Evolutionary conservation across 1,284 basidiomycete species (phyloP), one percentile per base, ranked within the genome.

Genomic region (Quambalaria eucalypti): DNA sequence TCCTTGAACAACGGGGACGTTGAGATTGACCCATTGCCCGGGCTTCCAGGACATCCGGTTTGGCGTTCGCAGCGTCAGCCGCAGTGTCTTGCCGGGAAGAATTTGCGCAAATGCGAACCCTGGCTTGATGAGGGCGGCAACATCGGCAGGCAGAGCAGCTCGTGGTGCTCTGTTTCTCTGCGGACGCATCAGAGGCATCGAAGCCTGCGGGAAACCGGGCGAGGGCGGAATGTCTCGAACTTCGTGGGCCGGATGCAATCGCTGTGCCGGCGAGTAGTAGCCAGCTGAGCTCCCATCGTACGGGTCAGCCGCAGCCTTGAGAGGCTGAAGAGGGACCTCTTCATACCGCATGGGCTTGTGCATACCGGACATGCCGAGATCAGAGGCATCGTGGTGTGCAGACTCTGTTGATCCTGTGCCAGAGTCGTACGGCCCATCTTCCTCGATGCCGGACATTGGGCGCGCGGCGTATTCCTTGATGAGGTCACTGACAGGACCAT

Each of bases 21-120:
- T 83, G 57, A 91, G 80, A 23, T 87, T 80, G 63, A 90, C 83
- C 73, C 87, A 85, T 71, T 88, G 87, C 4, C 89, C 89, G 0
- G 88, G 84, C 4, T 82, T 80, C 87, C 87, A 90, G 4, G 60
- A 60, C 57, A 75, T 60, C 39, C 61, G 61, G 50, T 63, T 60
- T 0, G 84, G 81, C 0, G 85, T 81, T 40, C 84, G 79, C 38
- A 89, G 78, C 0, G 86, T 85, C 21, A 91, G 75, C 21, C 88
- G 84, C 19, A 91, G 76, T 2, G 85, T 88, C 16, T 83, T 80
- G 2, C 88, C 89, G 0, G 88, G 84, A 10, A 91, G 78, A 2
- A 90, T 78, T 68, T 89, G 87, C 1, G 84, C 86, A 52, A 87
- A 83, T 0, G 84, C 87, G 74, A 82, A 88, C 1, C 87, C 87